Percentiles rank a stretch among this genome's conserved stretches.
phyloP scores from a whole-genome alignment of 2,329 filamentous ascomycete species.

The Penicillium expansum region DNA sequence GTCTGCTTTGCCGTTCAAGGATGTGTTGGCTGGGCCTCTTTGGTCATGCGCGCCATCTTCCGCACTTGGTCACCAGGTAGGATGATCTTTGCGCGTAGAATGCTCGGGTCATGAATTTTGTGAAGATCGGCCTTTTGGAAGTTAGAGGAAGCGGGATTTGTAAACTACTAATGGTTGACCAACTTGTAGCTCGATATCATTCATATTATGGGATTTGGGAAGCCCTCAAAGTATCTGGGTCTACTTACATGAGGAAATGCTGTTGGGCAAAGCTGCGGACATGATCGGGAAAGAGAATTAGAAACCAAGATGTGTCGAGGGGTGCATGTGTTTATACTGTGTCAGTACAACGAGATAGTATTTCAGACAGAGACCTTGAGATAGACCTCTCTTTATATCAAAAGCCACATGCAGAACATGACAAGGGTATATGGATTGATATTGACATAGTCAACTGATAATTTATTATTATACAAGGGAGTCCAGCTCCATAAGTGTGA shows the following conservation, averaged over 20 bases:
- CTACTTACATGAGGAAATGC: not conserved
- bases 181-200: not conserved
- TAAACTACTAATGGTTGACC: not conserved
- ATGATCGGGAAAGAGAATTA: not conserved
- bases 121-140: not conserved
- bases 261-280: not conserved
- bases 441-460: not conserved
- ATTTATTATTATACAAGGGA: conserved; percentile 11
- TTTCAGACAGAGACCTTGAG: not conserved
- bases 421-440: conserved; percentile 12
- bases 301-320: not conserved
- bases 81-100: not conserved
- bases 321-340: no score
- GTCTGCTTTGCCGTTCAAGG: not conserved
- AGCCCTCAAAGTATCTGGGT: not conserved
- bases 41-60: conserved; percentile 5
- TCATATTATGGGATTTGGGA: not conserved
- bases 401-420: not conserved
- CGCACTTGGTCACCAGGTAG: conserved; percentile 2
- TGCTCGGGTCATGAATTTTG: not conserved
- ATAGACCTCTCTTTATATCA: not conserved
- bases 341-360: not conserved
- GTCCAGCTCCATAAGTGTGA: conserved; percentile 5
- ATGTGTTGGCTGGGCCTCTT: not conserved
- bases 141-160: no score